These are phyloP conservation scores for Excoecaria cochinchinensis DNA, from an alignment of 345 rosid species.

Conservation along the genomic window DNA sequence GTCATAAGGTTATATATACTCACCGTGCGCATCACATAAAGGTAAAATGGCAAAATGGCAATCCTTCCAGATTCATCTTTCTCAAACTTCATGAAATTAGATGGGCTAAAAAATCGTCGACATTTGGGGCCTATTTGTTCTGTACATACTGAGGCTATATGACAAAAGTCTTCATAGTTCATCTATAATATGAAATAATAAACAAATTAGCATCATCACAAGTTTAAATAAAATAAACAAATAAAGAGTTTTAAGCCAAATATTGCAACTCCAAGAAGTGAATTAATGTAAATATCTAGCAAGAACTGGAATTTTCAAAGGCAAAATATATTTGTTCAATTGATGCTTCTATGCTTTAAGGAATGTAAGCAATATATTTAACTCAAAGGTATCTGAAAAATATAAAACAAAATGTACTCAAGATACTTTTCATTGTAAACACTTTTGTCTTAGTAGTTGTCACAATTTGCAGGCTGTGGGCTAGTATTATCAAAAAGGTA, in stretches of 20 bases:
- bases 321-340: neutral
- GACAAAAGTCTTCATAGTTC: slow-evolving; percentile 99
- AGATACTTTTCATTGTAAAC: neutral
- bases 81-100: slow-evolving; percentile 99
- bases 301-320: neutral
- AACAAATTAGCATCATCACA: slow-evolving; percentile 14
- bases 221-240: slow-evolving; percentile 9
- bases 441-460: neutral
- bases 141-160: slow-evolving; percentile 92
- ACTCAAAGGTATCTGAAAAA: neutral
- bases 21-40: slow-evolving; percentile 98
- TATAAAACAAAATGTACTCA: neutral
- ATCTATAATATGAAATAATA: slow-evolving; percentile 47
- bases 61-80: slow-evolving; percentile 98
- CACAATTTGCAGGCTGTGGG: neutral
- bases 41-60: slow-evolving; percentile 94
- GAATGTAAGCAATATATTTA: neutral
- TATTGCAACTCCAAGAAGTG: neutral
- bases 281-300: neutral
- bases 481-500: neutral
- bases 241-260: neutral
- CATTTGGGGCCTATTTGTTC: slow-evolving; percentile 99
- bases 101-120: slow-evolving; percentile 95
- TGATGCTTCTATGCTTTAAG: neutral
- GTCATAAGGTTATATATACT: slow-evolving; percentile 31